These are phyloP conservation scores for Lagenaria siceraria DNA, from an alignment of 306 rosid genomes.

Conservation along the genomic window DNA sequence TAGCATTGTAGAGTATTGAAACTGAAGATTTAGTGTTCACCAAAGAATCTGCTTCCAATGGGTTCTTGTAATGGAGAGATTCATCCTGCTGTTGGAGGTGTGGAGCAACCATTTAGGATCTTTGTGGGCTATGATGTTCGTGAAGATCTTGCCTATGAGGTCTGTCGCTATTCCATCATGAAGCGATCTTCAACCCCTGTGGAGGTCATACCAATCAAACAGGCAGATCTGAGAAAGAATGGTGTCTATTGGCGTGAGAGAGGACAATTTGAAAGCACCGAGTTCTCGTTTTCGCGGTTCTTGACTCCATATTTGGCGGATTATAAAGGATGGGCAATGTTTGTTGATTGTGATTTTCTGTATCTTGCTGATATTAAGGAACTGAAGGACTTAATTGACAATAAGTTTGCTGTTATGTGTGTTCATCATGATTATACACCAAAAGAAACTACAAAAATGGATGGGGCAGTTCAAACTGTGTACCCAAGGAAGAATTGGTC, in stretches of 20 bases:
- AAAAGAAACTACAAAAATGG: conserved; percentile 63
- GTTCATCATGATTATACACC: conserved; percentile 64
- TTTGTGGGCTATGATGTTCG: conserved; percentile 52
- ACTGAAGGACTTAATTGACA: conserved; percentile 34
- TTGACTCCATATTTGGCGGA: conserved; percentile 45
- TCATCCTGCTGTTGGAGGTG: conserved; percentile 16
- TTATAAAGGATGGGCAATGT: conserved; percentile 61
- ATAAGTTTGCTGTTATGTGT: conserved; percentile 52
- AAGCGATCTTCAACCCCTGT: conserved; percentile 54
- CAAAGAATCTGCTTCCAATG: conserved; percentile 20
- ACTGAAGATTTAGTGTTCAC: not conserved
- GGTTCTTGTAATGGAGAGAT: conserved; percentile 31
- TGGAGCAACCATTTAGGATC: conserved; percentile 35
- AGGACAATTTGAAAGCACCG: conserved; percentile 56
- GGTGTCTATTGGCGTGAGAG: conserved; percentile 61
- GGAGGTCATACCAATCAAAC: conserved; percentile 46
- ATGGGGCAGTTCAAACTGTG: conserved; percentile 61
- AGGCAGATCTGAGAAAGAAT: conserved; percentile 43
- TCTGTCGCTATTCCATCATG: conserved; percentile 42
- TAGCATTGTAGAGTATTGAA: not conserved
- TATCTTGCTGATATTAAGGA: conserved; percentile 51
- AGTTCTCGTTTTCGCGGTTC: conserved; percentile 59
- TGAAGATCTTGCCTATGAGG: conserved; percentile 52
- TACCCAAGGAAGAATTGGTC: conserved; percentile 74
- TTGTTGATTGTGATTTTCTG: conserved; percentile 67